Percentiles rank a stretch among this genome's conserved stretches.
Conservation (phyloP, 83 land plant species). For the Isoetes engelmannii region DNA sequence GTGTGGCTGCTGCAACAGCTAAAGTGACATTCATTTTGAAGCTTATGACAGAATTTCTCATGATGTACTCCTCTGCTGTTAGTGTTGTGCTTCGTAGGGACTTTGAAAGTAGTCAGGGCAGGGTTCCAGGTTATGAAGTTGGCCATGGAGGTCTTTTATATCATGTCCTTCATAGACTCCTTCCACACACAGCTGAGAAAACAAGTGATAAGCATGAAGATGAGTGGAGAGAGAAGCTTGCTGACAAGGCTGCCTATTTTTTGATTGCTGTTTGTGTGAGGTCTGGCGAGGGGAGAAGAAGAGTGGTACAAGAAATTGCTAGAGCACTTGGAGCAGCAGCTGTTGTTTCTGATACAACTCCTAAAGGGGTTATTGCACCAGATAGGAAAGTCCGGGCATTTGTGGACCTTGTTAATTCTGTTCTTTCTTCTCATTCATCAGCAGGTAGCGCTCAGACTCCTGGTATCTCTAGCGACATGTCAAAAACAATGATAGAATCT, state of each 20-base stretch:
- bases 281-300: conserved; percentile 79
- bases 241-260: conserved; percentile 71
- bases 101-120: conserved; percentile 62
- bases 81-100: conserved; percentile 79
- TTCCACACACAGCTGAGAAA: conserved; percentile 45
- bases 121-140: conserved; percentile 30
- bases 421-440: conserved; percentile 78
- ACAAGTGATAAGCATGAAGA: conserved; percentile 54
- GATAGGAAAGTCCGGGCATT: conserved; percentile 51
- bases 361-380: conserved; percentile 47
- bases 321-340: conserved; percentile 41
- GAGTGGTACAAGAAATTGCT: conserved; percentile 68
- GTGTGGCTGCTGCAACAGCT: conserved; percentile 57
- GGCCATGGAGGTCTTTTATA: conserved; percentile 67
- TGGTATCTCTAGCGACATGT: conserved; percentile 78
- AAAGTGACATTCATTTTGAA: conserved; percentile 78
- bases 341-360: conserved; percentile 23
- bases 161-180: conserved; percentile 73
- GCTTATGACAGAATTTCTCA: conserved; percentile 67
- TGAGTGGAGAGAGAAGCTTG: conserved; percentile 86
- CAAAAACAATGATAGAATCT: conserved; percentile 81
- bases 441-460: conserved; percentile 67
- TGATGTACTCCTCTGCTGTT: conserved; percentile 76
- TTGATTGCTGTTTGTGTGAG: conserved; percentile 89
- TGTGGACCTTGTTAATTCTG: conserved; percentile 83